Evolutionary conservation across 768 basidiomycete genomes (phyloP).

Genomic region (Fomitopsis serialis): DNA sequence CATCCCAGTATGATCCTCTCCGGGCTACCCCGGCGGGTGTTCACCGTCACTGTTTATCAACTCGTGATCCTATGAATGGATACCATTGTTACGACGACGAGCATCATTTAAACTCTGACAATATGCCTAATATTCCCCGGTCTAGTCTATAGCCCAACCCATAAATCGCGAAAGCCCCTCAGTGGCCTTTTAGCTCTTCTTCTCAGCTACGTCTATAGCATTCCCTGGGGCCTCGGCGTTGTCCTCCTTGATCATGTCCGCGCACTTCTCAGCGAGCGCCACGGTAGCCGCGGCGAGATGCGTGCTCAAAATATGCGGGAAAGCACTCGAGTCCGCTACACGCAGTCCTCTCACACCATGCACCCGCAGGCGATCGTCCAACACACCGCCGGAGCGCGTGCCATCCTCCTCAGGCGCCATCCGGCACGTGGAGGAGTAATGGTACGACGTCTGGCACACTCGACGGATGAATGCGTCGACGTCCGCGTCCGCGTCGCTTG

Average conservation of each 20-base stretch:
- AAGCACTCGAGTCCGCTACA: conserved; percentile 20
- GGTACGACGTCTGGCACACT: conserved; percentile 24
- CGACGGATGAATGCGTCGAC: conserved; percentile 26
- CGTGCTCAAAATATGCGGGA: conserved; percentile 24
- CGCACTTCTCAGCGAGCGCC: conserved; percentile 34
- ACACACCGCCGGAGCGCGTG: conserved; percentile 25
- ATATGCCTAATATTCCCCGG: no score
- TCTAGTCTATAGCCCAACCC: no score
- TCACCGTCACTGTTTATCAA: no score
- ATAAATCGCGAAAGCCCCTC: no score
- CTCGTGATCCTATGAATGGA: no score
- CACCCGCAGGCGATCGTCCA: conserved; percentile 36
- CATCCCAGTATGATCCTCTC: no score
- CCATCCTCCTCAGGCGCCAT: conserved; percentile 20
- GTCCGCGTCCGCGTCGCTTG: conserved; percentile 22
- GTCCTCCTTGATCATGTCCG: conserved; percentile 24
- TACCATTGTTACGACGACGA: no score
- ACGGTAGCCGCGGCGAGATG: conserved; percentile 31
- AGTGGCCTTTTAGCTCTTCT: no score
- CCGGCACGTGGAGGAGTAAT: conserved; percentile 33
- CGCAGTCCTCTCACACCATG: conserved; percentile 41
- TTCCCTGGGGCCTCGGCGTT: no score
- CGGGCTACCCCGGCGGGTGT: no score
- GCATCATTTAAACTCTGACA: no score
- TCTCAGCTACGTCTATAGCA: no score